Percentiles rank a stretch among this genome's conserved stretches.
phyloP scores from a whole-genome alignment of 495 filamentous ascomycete genomes.

The Lophium mytilinum region DNA sequence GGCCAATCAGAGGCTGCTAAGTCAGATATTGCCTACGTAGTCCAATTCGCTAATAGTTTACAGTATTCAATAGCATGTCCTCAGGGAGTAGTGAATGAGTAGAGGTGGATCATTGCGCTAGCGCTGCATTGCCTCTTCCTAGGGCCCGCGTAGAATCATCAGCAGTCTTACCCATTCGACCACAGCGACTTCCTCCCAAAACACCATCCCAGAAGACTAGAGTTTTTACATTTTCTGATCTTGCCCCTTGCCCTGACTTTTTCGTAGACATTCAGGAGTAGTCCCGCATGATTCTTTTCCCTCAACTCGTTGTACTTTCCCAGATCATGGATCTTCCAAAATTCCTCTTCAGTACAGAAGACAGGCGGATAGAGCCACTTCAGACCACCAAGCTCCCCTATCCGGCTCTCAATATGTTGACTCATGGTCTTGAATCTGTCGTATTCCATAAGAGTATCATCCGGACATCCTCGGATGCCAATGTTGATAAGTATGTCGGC shows the following conservation, averaged over 20 bases:
- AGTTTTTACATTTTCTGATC: neutral
- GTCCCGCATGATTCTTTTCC: constrained; percentile 41
- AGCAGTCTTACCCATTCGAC: neutral
- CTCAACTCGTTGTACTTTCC: constrained; percentile 42
- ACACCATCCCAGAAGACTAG: constrained; percentile 2
- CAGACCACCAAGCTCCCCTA: constrained; percentile 53
- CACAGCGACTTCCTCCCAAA: neutral
- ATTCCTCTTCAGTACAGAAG: constrained; percentile 47
- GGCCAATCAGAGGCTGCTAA: too few species aligned
- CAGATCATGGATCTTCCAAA: constrained; percentile 47
- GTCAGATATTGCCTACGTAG: too few species aligned
- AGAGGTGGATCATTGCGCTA: neutral
- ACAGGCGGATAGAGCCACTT: constrained; percentile 54
- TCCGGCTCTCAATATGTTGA: constrained; percentile 57
- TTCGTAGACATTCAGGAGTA: constrained; percentile 45
- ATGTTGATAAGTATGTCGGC: constrained; percentile 41
- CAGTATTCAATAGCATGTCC: neutral
- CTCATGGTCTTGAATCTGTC: constrained; percentile 48
- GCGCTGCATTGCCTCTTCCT: neutral
- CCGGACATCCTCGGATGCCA: constrained; percentile 43
- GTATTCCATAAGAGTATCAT: constrained; percentile 4
- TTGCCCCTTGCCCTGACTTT: constrained; percentile 38
- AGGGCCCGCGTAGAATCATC: neutral
- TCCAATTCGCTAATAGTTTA: too few species aligned
- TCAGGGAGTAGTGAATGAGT: neutral